These are phyloP conservation scores for Serpula lacrymans DNA, from an alignment of 768 basidiomycete genomes.

Conservation along the genomic window DNA sequence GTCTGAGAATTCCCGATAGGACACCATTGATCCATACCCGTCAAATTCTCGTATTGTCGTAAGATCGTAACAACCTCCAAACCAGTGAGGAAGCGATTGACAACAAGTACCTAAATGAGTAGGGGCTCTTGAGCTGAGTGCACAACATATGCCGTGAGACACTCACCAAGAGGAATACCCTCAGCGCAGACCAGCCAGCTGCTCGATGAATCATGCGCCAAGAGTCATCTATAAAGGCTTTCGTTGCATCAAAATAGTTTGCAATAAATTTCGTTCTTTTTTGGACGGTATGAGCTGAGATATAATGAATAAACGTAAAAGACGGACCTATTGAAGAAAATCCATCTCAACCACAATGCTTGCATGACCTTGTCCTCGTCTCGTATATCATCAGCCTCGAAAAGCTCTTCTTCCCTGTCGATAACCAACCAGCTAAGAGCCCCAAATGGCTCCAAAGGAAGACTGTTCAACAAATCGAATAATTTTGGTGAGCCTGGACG, in stretches of 20 bases:
- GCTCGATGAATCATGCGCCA: slow-evolving; percentile 67
- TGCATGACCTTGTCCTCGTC: slow-evolving; percentile 80
- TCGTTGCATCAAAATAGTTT: slow-evolving; percentile 50
- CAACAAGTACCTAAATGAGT: slow-evolving; percentile 45
- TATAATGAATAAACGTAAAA: not conserved
- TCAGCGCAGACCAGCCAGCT: slow-evolving; percentile 63
- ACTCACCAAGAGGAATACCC: slow-evolving; percentile 59
- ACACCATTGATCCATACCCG: slow-evolving; percentile 45
- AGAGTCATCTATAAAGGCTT: slow-evolving; percentile 55
- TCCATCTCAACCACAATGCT: slow-evolving; percentile 77
- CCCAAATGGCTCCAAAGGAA: slow-evolving; percentile 61
- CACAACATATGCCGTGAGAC: not conserved
- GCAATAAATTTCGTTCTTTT: slow-evolving; percentile 54
- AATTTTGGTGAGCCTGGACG: slow-evolving; percentile 64
- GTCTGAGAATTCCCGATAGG: too few relatives aligned
- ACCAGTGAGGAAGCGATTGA: slow-evolving; percentile 50
- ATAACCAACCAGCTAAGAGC: slow-evolving; percentile 65
- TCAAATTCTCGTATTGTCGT: slow-evolving; percentile 51
- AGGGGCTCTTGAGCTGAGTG: not conserved
- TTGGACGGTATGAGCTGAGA: not conserved
- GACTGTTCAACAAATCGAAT: slow-evolving; percentile 59
- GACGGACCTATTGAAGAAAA: slow-evolving; percentile 54
- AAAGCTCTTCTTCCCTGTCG: slow-evolving; percentile 75
- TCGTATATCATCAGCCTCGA: slow-evolving; percentile 62
- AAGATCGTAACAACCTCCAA: slow-evolving; percentile 49